Percentiles rank a stretch among this genome's conserved stretches.
These are phyloP conservation scores for Tylopilus sp. DNA, from an alignment of 768 basidiomycete genomes.

Conservation along the genomic window DNA sequence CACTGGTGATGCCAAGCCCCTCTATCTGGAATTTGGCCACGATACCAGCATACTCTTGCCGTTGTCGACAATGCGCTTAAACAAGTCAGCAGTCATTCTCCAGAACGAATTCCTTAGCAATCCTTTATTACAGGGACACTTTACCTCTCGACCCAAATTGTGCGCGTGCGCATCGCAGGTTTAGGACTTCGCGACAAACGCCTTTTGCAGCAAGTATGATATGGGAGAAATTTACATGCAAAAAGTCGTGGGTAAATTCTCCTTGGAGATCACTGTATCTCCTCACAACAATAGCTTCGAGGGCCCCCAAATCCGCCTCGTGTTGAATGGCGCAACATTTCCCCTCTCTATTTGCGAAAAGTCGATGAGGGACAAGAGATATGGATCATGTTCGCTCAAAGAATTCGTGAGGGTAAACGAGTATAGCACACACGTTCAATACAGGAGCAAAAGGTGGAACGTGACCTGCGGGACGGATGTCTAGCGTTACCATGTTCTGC, in stretches of 20 bases:
- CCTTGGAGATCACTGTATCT: background rate
- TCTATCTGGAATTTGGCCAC: conserved; percentile 43
- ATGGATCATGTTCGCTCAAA: conserved; percentile 38
- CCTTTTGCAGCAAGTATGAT: conserved; percentile 44
- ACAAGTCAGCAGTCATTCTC: conserved; percentile 26
- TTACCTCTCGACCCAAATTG: conserved; percentile 27
- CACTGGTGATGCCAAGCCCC: conserved; percentile 29
- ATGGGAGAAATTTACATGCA: conserved; percentile 42
- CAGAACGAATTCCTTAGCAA: background rate
- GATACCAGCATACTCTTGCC: conserved; percentile 40
- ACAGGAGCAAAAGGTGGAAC: conserved; percentile 36
- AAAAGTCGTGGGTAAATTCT: conserved; percentile 25
- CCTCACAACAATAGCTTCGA: conserved; percentile 22
- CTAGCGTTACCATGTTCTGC: background rate
- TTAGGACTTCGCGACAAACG: conserved; percentile 38
- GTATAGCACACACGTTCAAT: conserved; percentile 25
- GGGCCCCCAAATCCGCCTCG: conserved; percentile 39
- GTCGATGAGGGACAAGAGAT: conserved; percentile 26
- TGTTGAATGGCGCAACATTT: conserved; percentile 40
- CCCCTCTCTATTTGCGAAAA: conserved; percentile 36
- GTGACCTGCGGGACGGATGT: conserved; percentile 29
- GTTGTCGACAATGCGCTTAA: conserved; percentile 37
- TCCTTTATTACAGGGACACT: conserved; percentile 27
- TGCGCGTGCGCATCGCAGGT: conserved; percentile 32
- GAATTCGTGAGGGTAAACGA: conserved; percentile 33